phyloP scores from a whole-genome alignment of 2,329 filamentous ascomycete genomes.

The Blastomyces parvus region DNA sequence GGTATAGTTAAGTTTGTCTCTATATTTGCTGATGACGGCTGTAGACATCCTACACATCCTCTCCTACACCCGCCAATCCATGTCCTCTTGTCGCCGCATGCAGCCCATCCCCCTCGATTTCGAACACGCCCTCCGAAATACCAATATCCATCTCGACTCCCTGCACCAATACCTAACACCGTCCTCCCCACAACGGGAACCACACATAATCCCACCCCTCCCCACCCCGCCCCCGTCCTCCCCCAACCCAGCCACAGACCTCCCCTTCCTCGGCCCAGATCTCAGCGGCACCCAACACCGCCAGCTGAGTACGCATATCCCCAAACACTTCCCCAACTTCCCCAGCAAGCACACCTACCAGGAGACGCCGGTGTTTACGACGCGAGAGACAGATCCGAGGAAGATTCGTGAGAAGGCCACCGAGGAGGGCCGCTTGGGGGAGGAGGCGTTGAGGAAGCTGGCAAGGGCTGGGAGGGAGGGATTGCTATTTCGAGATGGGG shows the following conservation, averaged over 20 bases:
- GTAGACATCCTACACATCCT: conserved; percentile 48
- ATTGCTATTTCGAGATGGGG: conserved; percentile 29
- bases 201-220: conserved; percentile 13
- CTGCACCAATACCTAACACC: conserved; percentile 29
- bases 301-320: conserved; percentile 45
- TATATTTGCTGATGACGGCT: conserved; percentile 17
- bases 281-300: conserved; percentile 41
- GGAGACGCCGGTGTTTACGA: conserved; percentile 48
- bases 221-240: conserved; percentile 35
- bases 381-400: conserved; percentile 51
- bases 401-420: conserved; percentile 54
- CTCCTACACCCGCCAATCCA: conserved; percentile 46
- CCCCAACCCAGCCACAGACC: conserved; percentile 24
- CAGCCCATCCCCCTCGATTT: conserved; percentile 52
- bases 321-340: conserved; percentile 51
- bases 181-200: conserved; percentile 16
- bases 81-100: conserved; percentile 47
- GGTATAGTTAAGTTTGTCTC: neutral
- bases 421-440: conserved; percentile 55
- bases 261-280: conserved; percentile 43
- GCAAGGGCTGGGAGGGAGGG: conserved; percentile 41
- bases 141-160: conserved; percentile 25
- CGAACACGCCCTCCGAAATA: conserved; percentile 35
- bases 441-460: conserved; percentile 55
- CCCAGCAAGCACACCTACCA: conserved; percentile 57